Conservation (phyloP, 768 basidiomycete genomes). For the Mycena vulgaris region DNA sequence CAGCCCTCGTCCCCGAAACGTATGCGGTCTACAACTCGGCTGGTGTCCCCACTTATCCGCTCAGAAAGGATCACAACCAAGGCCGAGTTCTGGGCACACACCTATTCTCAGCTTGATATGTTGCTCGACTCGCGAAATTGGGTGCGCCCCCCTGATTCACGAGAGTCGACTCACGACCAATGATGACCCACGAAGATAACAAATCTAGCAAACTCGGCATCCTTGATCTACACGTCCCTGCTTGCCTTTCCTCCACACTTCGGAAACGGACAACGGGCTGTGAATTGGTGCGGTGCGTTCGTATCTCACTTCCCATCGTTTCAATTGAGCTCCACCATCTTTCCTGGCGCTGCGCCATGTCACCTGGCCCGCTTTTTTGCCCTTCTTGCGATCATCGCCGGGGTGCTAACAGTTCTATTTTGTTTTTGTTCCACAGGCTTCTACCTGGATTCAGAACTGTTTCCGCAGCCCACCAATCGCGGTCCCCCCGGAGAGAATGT, state of each 20-base stretch:
- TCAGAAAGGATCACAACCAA: slow-evolving; percentile 74
- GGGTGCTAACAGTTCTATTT: slow-evolving; percentile 39
- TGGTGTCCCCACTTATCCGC: slow-evolving; percentile 16
- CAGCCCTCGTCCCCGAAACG: slow-evolving; percentile 77
- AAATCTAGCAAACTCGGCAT: slow-evolving; percentile 89
- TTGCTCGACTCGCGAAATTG: slow-evolving; percentile 82
- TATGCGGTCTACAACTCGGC: slow-evolving; percentile 37
- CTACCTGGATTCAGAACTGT: slow-evolving; percentile 80
- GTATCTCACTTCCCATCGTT: slow-evolving; percentile 1
- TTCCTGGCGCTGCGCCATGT: background rate
- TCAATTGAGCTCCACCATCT: slow-evolving; percentile 4
- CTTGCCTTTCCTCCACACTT: slow-evolving; percentile 77
- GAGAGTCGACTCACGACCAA: slow-evolving; percentile 21
- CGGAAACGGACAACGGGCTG: slow-evolving; percentile 73
- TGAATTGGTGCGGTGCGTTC: slow-evolving; percentile 94
- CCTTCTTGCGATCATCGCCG: slow-evolving; percentile 10
- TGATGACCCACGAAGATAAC: slow-evolving; percentile 69
- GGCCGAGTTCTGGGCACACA: slow-evolving; percentile 84
- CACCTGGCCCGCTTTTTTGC: background rate
- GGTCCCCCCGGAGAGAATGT: slow-evolving; percentile 34
- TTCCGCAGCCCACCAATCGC: slow-evolving; percentile 65
- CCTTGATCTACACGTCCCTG: slow-evolving; percentile 85
- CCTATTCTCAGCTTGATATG: slow-evolving; percentile 71
- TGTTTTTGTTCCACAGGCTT: slow-evolving; percentile 72
- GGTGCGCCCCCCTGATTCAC: slow-evolving; percentile 63